Evolutionary conservation across 192 early-diverging fungal species (phyloP).

Genomic region (Entomortierella parvispora): DNA sequence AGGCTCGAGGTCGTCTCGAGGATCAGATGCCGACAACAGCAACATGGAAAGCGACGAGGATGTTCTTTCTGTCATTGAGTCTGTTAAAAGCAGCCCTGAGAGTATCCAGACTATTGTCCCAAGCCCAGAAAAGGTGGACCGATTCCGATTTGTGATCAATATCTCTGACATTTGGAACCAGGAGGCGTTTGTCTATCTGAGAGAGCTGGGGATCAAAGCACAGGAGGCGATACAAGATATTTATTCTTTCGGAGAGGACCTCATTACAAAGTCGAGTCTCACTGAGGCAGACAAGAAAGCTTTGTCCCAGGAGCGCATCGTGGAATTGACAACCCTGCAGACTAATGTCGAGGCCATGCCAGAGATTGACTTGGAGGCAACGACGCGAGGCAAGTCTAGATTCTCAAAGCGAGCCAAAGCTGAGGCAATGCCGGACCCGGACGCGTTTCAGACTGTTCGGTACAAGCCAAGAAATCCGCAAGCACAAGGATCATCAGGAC

Average conservation of each 20-base stretch:
- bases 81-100: background rate
- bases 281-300: too few species aligned
- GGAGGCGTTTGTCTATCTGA: slow-evolving; percentile 1
- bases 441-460: slow-evolving; percentile 36
- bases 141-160: slow-evolving; percentile 5
- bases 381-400: background rate
- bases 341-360: slow-evolving; percentile 2
- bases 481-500: background rate
- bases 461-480: slow-evolving; percentile 4
- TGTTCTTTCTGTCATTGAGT: background rate
- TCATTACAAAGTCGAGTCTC: background rate
- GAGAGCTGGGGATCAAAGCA: slow-evolving; percentile 4
- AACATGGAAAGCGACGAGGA: slow-evolving; percentile 9
- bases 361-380: background rate
- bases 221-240: slow-evolving; percentile 8
- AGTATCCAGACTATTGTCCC: background rate
- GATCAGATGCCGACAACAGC: slow-evolving; percentile 21
- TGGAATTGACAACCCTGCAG: background rate
- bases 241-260: slow-evolving; percentile 13
- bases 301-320: background rate
- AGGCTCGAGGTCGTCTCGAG: slow-evolving; percentile 18
- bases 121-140: background rate
- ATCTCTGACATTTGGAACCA: background rate
- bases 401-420: background rate
- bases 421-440: background rate